These are phyloP conservation scores for Saccharomycopsis sp. DNA, from an alignment of 805 yeast genomes.

Conservation along the genomic window DNA sequence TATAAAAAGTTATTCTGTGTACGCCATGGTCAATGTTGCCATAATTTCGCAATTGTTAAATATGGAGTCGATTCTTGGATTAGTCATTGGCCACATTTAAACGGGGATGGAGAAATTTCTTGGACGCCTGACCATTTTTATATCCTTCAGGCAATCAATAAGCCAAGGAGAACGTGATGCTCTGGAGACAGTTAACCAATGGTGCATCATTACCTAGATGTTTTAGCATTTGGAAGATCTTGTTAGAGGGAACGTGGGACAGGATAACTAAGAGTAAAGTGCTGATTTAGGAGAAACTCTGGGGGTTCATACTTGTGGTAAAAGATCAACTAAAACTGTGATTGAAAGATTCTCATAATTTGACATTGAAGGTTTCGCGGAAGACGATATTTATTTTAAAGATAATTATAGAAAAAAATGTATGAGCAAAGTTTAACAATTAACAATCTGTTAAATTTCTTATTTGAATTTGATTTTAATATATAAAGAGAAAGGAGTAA, in stretches of 20 bases:
- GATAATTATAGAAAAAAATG: slow-evolving; percentile 41
- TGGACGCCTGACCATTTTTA: slow-evolving; percentile 60
- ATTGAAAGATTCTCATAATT: slow-evolving; percentile 35
- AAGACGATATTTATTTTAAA: slow-evolving; percentile 39
- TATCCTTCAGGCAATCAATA: slow-evolving; percentile 47
- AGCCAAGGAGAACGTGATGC: slow-evolving; percentile 44
- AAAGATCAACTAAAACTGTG: slow-evolving; percentile 35
- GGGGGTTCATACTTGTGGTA: slow-evolving; percentile 56
- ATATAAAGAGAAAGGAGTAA: slow-evolving; percentile 21
- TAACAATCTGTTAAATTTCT: slow-evolving; percentile 39
- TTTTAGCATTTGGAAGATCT: slow-evolving; percentile 60
- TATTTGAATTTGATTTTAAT: slow-evolving; percentile 29
- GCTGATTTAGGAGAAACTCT: slow-evolving; percentile 47
- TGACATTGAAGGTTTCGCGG: slow-evolving; percentile 38
- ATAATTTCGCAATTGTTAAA: slow-evolving; percentile 46
- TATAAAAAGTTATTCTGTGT: slow-evolving; percentile 49
- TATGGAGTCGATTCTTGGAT: slow-evolving; percentile 58
- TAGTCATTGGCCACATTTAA: slow-evolving; percentile 41
- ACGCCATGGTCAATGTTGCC: slow-evolving; percentile 68
- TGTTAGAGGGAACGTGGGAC: slow-evolving; percentile 44
- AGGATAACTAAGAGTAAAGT: slow-evolving; percentile 23
- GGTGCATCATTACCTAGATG: slow-evolving; percentile 55
- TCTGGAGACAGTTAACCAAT: slow-evolving; percentile 33
- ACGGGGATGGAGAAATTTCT: slow-evolving; percentile 46
- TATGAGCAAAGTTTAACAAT: slow-evolving; percentile 36